A percentile compares a stretch with the other conserved stretches of the same genome.
Conservation (phyloP, 1,284 basidiomycete species). For the Rhodotorula sp. region DNA sequence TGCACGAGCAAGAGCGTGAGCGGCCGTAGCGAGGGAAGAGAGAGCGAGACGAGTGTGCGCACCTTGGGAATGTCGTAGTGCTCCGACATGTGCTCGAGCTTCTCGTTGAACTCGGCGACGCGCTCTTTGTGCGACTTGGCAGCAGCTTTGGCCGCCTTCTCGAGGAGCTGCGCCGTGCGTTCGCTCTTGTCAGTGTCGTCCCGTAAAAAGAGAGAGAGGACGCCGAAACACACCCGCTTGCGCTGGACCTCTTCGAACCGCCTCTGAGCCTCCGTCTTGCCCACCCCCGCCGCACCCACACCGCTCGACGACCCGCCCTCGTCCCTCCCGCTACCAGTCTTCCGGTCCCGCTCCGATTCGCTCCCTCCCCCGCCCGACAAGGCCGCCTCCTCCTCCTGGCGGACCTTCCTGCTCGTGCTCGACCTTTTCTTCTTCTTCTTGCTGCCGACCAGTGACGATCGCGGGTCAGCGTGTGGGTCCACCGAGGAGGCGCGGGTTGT, state of each 20-base stretch:
- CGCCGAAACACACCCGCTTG: conserved; percentile 66
- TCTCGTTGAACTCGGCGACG: conserved; percentile 84
- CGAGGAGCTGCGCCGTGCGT: conserved; percentile 55
- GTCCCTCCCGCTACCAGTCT: conserved; percentile 10
- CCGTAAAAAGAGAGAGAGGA: conserved; percentile 1
- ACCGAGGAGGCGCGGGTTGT: no score
- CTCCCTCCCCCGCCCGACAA: conserved; percentile 11
- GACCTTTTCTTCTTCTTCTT: conserved; percentile 86
- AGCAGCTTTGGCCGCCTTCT: conserved; percentile 75
- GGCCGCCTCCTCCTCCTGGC: conserved; percentile 54
- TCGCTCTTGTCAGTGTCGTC: background rate
- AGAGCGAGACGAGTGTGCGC: conserved; percentile 20
- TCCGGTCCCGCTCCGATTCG: no score
- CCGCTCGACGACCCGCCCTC: conserved; percentile 9
- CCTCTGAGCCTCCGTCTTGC: conserved; percentile 80
- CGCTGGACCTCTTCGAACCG: conserved; percentile 82
- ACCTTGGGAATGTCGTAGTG: conserved; percentile 93
- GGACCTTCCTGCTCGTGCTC: conserved; percentile 59
- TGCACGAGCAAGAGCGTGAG: conserved; percentile 5
- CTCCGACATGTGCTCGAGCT: conserved; percentile 83
- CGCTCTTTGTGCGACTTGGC: conserved; percentile 91
- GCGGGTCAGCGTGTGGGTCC: conserved; percentile 4
- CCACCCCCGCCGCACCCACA: conserved; percentile 50
- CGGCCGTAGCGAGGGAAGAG: background rate
- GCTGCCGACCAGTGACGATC: conserved; percentile 8